Base-by-base conservation (phyloP, 306 rosid species). In the Gastrolobium villosum region DNA sequence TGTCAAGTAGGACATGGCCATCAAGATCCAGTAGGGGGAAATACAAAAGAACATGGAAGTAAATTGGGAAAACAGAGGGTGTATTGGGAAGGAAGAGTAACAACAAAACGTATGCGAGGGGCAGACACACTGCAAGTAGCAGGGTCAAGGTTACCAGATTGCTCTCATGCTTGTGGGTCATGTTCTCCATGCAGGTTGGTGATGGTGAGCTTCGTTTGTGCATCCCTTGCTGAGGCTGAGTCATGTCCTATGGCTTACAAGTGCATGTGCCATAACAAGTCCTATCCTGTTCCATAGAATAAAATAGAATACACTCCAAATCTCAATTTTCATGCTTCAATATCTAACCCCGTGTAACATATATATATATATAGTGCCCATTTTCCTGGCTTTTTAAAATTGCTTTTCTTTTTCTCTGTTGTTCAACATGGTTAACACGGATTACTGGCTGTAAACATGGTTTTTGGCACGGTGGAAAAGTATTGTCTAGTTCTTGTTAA, bases 221-320 rank as follows among this genome's bases (percentile, higher is more conserved):
- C 94, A 0, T 62, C 92, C 2, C 81, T 88, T 26, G 74, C 82
- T 39, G 98, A 93, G 71, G 92, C 97, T 2, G 97, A 94, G 86
- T 83, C 97, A 1, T 95, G 99, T 67, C 99, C 98, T 10, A 89
- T 95, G 93, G 92, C 98, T 83, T 95, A 95, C 80, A 91, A 89
- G 79, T 93, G 98, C 89, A 93, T 87, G 95, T 93, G 98, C 59
- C 82, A 81, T 15, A 75, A 89, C 89, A 91, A 93, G 88, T 87
- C 92, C 15, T 93, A 89, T 45, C 98, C 97, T 63, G 84, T 93
- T 50, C 97, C 98, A n/a, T 93, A 83, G 81, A 48, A 10, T 2
- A 37, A 2, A 54, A 1, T 1, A 10, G 26, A 20, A 20, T 20
- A 20, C 26, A 20, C 1, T 13, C 13, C 10, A 4, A 8, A 60